Percentiles rank a stretch among this genome's conserved stretches.
phyloP scores from a whole-genome alignment of 2,329 filamentous ascomycete genomes.

The Botrytis fabae region DNA sequence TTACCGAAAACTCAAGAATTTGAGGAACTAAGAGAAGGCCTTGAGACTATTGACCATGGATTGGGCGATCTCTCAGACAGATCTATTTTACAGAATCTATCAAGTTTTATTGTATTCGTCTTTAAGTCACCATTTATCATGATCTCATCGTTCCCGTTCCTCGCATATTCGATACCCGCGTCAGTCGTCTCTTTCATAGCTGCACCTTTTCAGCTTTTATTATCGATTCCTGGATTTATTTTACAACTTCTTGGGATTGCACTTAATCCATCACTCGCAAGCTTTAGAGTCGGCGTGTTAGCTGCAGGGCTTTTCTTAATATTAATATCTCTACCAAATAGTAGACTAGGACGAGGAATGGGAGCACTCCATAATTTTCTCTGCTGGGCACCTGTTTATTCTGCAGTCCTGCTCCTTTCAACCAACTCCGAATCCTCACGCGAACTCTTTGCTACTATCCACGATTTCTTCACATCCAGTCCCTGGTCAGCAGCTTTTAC shows the following conservation, averaged over 20 bases:
- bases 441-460: background rate
- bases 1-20: background rate
- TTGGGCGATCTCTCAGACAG: background rate
- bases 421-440: background rate
- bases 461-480: background rate
- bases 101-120: accelerated
- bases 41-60: background rate
- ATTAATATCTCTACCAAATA: background rate
- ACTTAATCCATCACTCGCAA: background rate
- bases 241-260: background rate
- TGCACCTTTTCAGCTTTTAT: background rate
- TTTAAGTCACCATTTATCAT: background rate
- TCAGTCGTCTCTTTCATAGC: background rate
- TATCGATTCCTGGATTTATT: background rate
- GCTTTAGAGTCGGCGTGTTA: background rate
- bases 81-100: background rate
- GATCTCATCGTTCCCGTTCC: background rate
- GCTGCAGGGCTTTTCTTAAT: background rate
- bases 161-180: background rate
- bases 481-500: conserved; percentile 22
- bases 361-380: background rate
- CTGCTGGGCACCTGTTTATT: background rate
- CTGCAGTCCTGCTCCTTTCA: background rate
- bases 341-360: background rate
- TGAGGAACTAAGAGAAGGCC: background rate